Evolutionary conservation across 164 flowering plant species (phyloP).

Genomic region (Protea cynaroides): DNA sequence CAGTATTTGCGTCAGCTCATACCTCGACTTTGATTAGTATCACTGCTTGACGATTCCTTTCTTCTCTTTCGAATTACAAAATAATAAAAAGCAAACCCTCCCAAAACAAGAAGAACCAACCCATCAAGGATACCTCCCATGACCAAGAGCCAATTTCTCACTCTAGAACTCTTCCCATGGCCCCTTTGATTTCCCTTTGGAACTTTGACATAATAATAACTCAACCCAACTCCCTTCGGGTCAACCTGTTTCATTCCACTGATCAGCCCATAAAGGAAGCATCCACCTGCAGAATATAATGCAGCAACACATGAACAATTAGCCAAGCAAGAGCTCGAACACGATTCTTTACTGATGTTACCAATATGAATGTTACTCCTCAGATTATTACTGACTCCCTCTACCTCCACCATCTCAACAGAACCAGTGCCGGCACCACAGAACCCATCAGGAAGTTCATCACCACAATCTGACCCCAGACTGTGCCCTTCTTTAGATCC

Average conservation of each 20-base stretch:
- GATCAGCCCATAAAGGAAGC: conserved; percentile 49
- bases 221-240: conserved; percentile 27
- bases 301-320: conserved; percentile 67
- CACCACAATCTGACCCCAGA: conserved; percentile 22
- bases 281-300: conserved; percentile 31
- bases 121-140: conserved; percentile 58
- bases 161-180: conserved; percentile 16
- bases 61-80: conserved; percentile 39
- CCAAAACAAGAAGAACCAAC: conserved; percentile 44
- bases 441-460: conserved; percentile 21
- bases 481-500: conserved; percentile 1
- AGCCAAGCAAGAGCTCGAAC: conserved; percentile 39
- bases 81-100: conserved; percentile 46
- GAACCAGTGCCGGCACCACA: conserved; percentile 24
- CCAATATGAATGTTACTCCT: conserved; percentile 19
- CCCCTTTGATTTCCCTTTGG: conserved; percentile 32
- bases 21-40: not conserved
- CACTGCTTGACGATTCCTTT: conserved; percentile 15
- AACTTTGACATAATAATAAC: conserved; percentile 55
- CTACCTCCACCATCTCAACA: conserved; percentile 54
- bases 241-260: conserved; percentile 59
- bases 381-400: conserved; percentile 42
- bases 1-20: no score
- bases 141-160: conserved; percentile 52
- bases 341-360: conserved; percentile 47